Base-by-base conservation (phyloP, 2,329 filamentous ascomycete genomes). In the Arthrinium phaeospermum region DNA sequence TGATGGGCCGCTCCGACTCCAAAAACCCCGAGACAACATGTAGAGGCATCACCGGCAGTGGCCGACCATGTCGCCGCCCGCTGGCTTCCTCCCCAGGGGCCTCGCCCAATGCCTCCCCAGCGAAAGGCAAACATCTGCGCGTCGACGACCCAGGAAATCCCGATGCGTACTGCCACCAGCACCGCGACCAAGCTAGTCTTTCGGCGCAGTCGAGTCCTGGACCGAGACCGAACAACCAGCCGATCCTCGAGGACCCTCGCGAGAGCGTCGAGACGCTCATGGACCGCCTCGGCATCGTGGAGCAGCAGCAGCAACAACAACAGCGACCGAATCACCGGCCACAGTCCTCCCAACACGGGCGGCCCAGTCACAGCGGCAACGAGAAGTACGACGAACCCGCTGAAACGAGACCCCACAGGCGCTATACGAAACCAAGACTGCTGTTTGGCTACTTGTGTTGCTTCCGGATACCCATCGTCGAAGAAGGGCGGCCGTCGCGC, bases 111-210 rank as follows among this genome's bases (percentile, higher is more conserved):
- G 64, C 78, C 74, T 72, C 77, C 76, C 70, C 73, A 74, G 72
- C 80, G 78, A 37, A 37, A 41, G 30, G 57, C 34, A 57, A 81
- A 74, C 75, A 77, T 30, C 78, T 82, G 19, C 80, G 84, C 77
- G 82, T 85, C 7, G 83, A 85, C 71, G 87, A 90, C 73, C 86
- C 88, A 2, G 83, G 85, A 72, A 87, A 90, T 68, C 88, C 90
- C 73, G 86, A 83, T n/a, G 88, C 92, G 69, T 98, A 95, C 83
- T 98, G 96, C 86, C 98, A 94, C 93, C 95, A 98, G 81, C 96
- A 99, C 85, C 95, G 94, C 80, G 94, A 96, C 72, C 96, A 99
- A 82, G 94, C 94, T 71, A 79, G 80, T 76, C 78, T 81, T 72
- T 86, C 86, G 12, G 80, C 85, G 2, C 81, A 80, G 64, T 86